A percentile compares a stretch with the other conserved stretches of the same genome.
Conservation (phyloP, 1,284 basidiomycete genomes). For the Fomitopsis schrenkii region DNA sequence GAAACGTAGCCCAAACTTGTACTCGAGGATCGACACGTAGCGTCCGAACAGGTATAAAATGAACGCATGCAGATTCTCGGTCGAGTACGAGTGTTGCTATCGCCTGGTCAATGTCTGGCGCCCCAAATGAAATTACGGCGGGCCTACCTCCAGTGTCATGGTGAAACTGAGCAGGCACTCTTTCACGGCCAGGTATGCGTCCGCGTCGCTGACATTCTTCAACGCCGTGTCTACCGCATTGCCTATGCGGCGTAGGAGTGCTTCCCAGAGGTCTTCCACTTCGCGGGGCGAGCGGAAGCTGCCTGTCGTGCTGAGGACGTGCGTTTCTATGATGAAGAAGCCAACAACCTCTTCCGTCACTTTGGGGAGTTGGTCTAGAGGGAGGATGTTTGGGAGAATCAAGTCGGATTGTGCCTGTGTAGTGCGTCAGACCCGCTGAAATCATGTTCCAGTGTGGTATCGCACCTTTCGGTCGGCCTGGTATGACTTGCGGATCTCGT, state of each 20-base stretch:
- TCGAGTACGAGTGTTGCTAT: slow-evolving; percentile 85
- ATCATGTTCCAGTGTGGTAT: neutral
- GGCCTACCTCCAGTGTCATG: slow-evolving; percentile 85
- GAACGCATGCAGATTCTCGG: slow-evolving; percentile 79
- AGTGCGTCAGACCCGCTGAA: neutral
- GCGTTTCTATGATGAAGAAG: slow-evolving; percentile 96
- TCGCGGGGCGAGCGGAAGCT: slow-evolving; percentile 86
- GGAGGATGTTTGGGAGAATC: slow-evolving; percentile 76
- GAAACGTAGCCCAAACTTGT: slow-evolving; percentile 81
- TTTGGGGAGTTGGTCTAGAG: slow-evolving; percentile 42
- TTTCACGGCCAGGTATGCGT: slow-evolving; percentile 83
- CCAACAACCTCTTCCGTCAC: slow-evolving; percentile 95
- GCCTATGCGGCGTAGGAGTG: slow-evolving; percentile 76
- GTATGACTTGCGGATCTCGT: slow-evolving; percentile 89
- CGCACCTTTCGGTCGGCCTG: slow-evolving; percentile 90
- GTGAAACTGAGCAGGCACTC: slow-evolving; percentile 85
- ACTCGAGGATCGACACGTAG: slow-evolving; percentile 82
- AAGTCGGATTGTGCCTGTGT: slow-evolving; percentile 91
- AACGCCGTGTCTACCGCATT: slow-evolving; percentile 75
- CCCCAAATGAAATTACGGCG: neutral
- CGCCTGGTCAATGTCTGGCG: neutral
- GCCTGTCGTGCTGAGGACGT: slow-evolving; percentile 86
- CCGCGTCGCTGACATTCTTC: slow-evolving; percentile 75
- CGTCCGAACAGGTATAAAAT: slow-evolving; percentile 88
- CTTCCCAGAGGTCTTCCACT: slow-evolving; percentile 96